phyloP scores from a whole-genome alignment of 1,139 yeast genomes.

The Saccharomycopsis phalli region DNA sequence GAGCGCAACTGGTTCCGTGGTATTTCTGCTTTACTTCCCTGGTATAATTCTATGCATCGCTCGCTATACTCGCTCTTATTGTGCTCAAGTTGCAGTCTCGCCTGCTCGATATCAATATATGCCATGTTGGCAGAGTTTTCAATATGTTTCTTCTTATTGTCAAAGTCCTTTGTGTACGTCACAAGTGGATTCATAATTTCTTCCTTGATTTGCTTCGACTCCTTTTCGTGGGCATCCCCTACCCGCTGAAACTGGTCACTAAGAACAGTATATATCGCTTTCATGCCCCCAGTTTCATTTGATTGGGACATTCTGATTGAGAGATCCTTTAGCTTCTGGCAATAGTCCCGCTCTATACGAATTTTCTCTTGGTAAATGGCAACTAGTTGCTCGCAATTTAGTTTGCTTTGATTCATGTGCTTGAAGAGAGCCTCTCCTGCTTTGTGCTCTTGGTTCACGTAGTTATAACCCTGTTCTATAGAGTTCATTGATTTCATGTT shows the following conservation, averaged over 20 bases:
- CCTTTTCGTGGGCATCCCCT: constrained; percentile 38
- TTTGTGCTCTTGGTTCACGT: constrained; percentile 40
- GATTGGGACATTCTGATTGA: constrained; percentile 42
- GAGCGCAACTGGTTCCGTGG: constrained; percentile 64
- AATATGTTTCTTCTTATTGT: constrained; percentile 38
- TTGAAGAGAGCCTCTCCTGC: constrained; percentile 41
- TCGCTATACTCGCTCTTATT: constrained; percentile 38
- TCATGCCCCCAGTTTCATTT: constrained; percentile 51
- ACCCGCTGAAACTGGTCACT: constrained; percentile 45
- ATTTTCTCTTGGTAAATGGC: constrained; percentile 39
- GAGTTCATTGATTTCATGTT: too few relatives aligned
- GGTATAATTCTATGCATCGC: constrained; percentile 15
- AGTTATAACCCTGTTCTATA: too few relatives aligned
- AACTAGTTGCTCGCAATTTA: constrained; percentile 34
- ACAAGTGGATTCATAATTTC: constrained; percentile 37
- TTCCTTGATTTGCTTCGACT: constrained; percentile 35
- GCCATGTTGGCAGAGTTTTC: constrained; percentile 38
- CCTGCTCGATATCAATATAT: constrained; percentile 32
- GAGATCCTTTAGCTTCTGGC: constrained; percentile 42
- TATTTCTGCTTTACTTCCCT: too few relatives aligned
- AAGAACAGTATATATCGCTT: constrained; percentile 51
- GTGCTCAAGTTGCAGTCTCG: constrained; percentile 33
- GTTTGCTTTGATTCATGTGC: constrained; percentile 42
- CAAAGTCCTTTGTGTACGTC: constrained; percentile 34
- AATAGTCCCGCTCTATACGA: constrained; percentile 66